A percentile compares a stretch with the other conserved stretches of the same genome.
Conservation (phyloP, 2,329 filamentous ascomycete genomes). For the Sclerotinia trifoliorum region DNA sequence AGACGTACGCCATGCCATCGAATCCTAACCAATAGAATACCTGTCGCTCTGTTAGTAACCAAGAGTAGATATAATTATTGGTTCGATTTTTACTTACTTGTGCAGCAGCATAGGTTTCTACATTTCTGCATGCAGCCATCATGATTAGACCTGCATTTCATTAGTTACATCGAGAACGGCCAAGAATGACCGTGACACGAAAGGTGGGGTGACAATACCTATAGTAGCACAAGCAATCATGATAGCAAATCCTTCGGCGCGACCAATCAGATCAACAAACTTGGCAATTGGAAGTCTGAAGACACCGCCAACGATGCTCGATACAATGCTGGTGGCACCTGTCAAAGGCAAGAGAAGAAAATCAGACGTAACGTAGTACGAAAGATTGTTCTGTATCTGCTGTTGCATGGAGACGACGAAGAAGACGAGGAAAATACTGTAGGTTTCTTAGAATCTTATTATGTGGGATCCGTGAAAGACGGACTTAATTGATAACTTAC, state of each 20-base stretch:
- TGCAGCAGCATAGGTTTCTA: slow-evolving; percentile 58
- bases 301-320: slow-evolving; percentile 34
- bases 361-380: slow-evolving; percentile 33
- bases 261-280: slow-evolving; percentile 65
- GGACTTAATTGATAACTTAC: slow-evolving; percentile 20
- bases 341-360: slow-evolving; percentile 32
- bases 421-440: slow-evolving; percentile 35
- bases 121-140: slow-evolving; percentile 62
- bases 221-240: slow-evolving; percentile 53
- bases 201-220: slow-evolving; percentile 24
- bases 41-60: slow-evolving; percentile 14
- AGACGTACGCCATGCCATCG: slow-evolving; percentile 52
- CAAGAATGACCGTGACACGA: not conserved
- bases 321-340: slow-evolving; percentile 34
- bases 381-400: slow-evolving; percentile 30
- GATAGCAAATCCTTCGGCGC: slow-evolving; percentile 60
- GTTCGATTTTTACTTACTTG: slow-evolving; percentile 60
- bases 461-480: not conserved
- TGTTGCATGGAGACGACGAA: slow-evolving; percentile 36
- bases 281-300: slow-evolving; percentile 53
- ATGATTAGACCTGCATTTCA: slow-evolving; percentile 54
- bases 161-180: slow-evolving; percentile 5
- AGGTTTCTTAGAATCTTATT: not conserved
- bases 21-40: slow-evolving; percentile 38
- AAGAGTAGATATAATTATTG: not conserved